Evolutionary conservation across 257 asterid species (phyloP).

Genomic region (Galeopsis tetrahit): DNA sequence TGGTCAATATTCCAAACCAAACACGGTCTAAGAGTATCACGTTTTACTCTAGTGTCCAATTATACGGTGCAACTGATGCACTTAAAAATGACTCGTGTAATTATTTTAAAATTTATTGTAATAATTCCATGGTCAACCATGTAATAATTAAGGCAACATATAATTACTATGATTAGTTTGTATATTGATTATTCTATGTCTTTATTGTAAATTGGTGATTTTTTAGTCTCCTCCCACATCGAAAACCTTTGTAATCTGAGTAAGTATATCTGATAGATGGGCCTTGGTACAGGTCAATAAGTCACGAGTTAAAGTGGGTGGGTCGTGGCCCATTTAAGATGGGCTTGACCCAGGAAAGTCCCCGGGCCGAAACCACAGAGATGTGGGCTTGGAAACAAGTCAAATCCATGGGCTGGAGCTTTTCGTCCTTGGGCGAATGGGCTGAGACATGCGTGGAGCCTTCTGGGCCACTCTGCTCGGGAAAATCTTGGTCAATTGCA

Average conservation of each 20-base stretch:
- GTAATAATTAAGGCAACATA: not conserved
- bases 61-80: too few species aligned
- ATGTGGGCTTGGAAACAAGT: constrained; percentile 24
- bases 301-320: not conserved
- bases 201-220: not conserved
- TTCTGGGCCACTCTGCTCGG: not conserved
- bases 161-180: not conserved
- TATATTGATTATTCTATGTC: not conserved
- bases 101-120: too few species aligned
- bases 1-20: too few species aligned
- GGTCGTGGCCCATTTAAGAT: not conserved
- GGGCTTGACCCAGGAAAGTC: constrained; percentile 7
- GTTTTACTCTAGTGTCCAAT: too few species aligned
- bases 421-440: not conserved
- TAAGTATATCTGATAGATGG: not conserved
- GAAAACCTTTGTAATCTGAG: not conserved
- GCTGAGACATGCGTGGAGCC: not conserved
- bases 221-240: too few species aligned
- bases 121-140: not conserved
- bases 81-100: too few species aligned
- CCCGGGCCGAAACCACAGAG: constrained; percentile 25
- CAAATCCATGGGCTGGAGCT: not conserved
- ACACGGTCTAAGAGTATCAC: too few species aligned
- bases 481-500: not conserved
- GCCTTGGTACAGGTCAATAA: not conserved